Conservation (phyloP, 257 asterid genomes). For the Solanum chiquidenum region DNA sequence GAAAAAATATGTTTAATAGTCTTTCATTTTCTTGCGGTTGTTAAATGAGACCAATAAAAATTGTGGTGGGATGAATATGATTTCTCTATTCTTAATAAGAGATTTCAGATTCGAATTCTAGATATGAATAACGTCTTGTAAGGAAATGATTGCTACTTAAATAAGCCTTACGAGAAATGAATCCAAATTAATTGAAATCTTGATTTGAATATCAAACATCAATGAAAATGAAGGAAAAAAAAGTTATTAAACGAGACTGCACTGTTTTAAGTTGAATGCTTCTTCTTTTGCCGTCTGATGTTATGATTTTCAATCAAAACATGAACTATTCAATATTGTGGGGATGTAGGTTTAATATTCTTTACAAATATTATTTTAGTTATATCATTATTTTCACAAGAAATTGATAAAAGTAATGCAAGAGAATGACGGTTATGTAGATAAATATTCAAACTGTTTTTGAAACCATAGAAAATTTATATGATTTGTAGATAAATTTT, state of each 20-base stretch:
- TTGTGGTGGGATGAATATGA: neutral
- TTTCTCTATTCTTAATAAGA: fast-evolving
- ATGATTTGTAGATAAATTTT: neutral
- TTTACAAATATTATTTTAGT: neutral
- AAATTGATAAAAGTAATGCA: neutral
- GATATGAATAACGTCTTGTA: neutral
- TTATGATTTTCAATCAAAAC: neutral
- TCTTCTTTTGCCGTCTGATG: neutral
- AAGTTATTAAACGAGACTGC: neutral
- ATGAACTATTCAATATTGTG: neutral
- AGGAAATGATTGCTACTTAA: neutral
- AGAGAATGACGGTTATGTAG: neutral
- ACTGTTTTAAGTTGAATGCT: neutral
- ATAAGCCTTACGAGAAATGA: fast-evolving
- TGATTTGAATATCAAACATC: neutral
- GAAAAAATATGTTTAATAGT: neutral
- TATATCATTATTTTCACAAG: neutral
- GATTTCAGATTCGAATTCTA: fast-evolving
- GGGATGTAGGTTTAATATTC: neutral
- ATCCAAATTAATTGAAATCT: neutral
- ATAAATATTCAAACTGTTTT: no score
- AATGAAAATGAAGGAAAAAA: neutral
- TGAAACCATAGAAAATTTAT: neutral
- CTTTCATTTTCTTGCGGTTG: neutral
- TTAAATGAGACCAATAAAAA: neutral